A percentile compares a stretch with the other conserved stretches of the same genome.
Conservation (phyloP, 495 filamentous ascomycete species). For the Penicillium paradoxum region DNA sequence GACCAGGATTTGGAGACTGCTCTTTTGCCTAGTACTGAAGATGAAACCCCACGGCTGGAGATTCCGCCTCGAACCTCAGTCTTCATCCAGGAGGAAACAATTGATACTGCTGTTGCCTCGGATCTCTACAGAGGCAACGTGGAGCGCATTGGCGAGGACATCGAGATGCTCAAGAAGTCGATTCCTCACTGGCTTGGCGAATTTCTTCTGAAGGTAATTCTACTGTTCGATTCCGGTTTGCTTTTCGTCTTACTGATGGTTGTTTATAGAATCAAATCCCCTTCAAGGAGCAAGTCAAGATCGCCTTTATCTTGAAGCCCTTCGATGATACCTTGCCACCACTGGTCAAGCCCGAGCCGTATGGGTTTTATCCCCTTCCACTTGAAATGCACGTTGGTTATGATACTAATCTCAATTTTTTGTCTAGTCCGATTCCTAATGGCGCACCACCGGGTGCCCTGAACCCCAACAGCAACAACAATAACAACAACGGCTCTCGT, state of each 20-base stretch:
- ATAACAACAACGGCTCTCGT: conserved; percentile 61
- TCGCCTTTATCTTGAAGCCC: conserved; percentile 85
- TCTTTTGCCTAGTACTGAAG: conserved; percentile 72
- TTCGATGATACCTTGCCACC: conserved; percentile 71
- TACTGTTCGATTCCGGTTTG: background rate
- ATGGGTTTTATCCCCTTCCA: conserved; percentile 9
- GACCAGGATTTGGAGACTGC: conserved; percentile 52
- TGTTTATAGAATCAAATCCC: conserved; percentile 67
- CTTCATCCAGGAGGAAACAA: conserved; percentile 91
- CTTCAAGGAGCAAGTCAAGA: conserved; percentile 85
- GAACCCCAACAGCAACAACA: conserved; percentile 9
- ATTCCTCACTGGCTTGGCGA: conserved; percentile 92
- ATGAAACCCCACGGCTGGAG: conserved; percentile 79
- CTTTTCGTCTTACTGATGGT: conserved; percentile 2
- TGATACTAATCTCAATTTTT: background rate
- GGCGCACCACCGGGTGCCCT: conserved; percentile 21
- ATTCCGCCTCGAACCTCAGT: conserved; percentile 76
- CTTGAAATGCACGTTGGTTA: background rate
- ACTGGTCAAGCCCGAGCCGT: conserved; percentile 58
- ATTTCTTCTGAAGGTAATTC: conserved; percentile 65
- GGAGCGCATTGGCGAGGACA: conserved; percentile 67
- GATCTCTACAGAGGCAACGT: conserved; percentile 90
- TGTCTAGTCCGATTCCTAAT: conserved; percentile 20
- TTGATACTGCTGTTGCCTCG: conserved; percentile 79
- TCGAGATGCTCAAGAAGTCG: conserved; percentile 75